Evolutionary conservation across 2,329 filamentous ascomycete genomes (phyloP).

Genomic region (Claviceps sp.): DNA sequence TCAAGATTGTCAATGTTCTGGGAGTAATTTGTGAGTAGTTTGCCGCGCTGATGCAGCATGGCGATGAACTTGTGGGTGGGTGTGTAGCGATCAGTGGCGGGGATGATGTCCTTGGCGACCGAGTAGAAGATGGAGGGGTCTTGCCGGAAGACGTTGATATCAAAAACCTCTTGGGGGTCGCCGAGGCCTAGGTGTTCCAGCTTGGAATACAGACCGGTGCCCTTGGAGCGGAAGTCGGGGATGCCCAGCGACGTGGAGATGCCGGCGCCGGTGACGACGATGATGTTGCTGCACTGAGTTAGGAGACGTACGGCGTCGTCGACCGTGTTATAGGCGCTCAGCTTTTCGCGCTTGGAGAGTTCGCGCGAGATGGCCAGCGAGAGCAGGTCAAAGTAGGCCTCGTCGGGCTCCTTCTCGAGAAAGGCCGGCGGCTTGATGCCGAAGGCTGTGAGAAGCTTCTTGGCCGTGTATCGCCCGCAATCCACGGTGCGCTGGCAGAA

Average conservation of each 20-base stretch:
- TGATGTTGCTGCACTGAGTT: conserved; percentile 63
- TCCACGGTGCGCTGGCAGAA: conserved; percentile 65
- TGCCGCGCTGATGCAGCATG: conserved; percentile 73
- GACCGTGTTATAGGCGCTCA: conserved; percentile 68
- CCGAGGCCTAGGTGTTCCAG: conserved; percentile 62
- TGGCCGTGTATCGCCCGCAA: conserved; percentile 56
- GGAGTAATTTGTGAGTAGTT: conserved; percentile 92
- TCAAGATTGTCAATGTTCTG: conserved; percentile 99
- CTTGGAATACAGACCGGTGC: conserved; percentile 81
- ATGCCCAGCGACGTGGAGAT: conserved; percentile 96
- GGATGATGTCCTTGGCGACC: conserved; percentile 81
- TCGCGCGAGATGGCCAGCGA: conserved; percentile 69
- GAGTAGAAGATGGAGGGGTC: conserved; percentile 86
- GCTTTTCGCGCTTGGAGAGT: conserved; percentile 67
- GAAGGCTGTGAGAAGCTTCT: conserved; percentile 79
- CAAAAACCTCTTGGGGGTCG: conserved; percentile 92
- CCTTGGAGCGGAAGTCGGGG: conserved; percentile 90
- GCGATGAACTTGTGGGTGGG: conserved; percentile 92
- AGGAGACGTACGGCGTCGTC: conserved; percentile 77
- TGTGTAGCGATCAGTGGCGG: conserved; percentile 65
- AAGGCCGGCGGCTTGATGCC: conserved; percentile 61
- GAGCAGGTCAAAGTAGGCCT: conserved; percentile 61
- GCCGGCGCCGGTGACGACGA: conserved; percentile 88
- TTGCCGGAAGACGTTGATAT: conserved; percentile 73
- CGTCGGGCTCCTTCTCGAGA: conserved; percentile 53